Percentiles rank a stretch among this genome's conserved stretches.
Evolutionary conservation across 208 protist species (phyloP).

Genomic region (Kentomonas sorsogonicus): DNA sequence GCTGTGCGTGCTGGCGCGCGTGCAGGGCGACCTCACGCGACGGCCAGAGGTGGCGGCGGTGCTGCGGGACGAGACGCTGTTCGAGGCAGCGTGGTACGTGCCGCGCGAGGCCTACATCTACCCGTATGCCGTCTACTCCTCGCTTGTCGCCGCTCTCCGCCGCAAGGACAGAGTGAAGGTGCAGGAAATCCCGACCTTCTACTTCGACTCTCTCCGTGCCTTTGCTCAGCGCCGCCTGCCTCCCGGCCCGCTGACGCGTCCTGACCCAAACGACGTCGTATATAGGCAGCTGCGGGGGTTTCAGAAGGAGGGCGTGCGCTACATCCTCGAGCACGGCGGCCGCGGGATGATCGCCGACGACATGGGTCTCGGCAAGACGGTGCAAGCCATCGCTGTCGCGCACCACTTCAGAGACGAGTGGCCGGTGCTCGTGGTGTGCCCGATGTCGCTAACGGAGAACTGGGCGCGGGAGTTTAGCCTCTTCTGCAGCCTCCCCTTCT

Average conservation of each 20-base stretch:
- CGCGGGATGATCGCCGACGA: slow-evolving; percentile 94
- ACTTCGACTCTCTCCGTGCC: slow-evolving; percentile 76
- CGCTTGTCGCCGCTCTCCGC: slow-evolving; percentile 33
- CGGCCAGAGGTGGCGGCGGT: slow-evolving; percentile 15
- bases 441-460: slow-evolving; percentile 88
- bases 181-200: slow-evolving; percentile 74
- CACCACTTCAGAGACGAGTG: slow-evolving; percentile 91
- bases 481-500: slow-evolving; percentile 75
- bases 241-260: too few species aligned
- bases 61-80: slow-evolving; percentile 55
- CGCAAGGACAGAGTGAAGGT: slow-evolving; percentile 33
- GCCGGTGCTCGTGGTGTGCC: slow-evolving; percentile 93
- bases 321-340: slow-evolving; percentile 67
- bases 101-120: slow-evolving; percentile 57
- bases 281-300: slow-evolving; percentile 70
- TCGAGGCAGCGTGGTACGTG: slow-evolving; percentile 50
- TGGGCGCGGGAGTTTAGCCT: slow-evolving; percentile 90
- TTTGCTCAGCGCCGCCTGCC: too few species aligned
- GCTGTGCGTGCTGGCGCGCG: slow-evolving; percentile 23
- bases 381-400: slow-evolving; percentile 92
- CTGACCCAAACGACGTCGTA: slow-evolving; percentile 63
- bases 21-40: slow-evolving; percentile 17
- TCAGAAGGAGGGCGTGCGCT: slow-evolving; percentile 76
- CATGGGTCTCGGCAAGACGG: slow-evolving; percentile 96
- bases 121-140: slow-evolving; percentile 47